Evolutionary conservation across 2,329 filamentous ascomycete genomes (phyloP).

Genomic region (Daldinia sp.): DNA sequence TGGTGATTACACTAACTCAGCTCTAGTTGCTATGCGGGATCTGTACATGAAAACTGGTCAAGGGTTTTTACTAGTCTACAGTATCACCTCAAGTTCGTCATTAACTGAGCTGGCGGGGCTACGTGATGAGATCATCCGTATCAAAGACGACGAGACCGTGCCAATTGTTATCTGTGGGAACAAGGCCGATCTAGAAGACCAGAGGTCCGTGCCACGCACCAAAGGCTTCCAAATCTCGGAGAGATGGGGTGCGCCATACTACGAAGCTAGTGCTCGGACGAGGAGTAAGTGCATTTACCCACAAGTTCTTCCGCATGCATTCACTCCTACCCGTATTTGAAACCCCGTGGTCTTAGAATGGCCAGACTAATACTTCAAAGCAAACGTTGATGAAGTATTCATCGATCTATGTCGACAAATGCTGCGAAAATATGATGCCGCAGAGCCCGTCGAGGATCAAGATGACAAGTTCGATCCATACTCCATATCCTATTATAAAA

Average conservation of each 20-base stretch:
- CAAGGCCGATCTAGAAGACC: conserved; percentile 89
- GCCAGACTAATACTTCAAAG: conserved; percentile 46
- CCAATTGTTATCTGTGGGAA: conserved; percentile 92
- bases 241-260: conserved; percentile 88
- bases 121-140: conserved; percentile 87
- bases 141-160: conserved; percentile 86
- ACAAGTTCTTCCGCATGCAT: conserved; percentile 8
- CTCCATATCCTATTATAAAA: conserved; percentile 46
- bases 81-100: conserved; percentile 86
- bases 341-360: not conserved
- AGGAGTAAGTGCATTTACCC: conserved; percentile 60
- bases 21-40: conserved; percentile 71
- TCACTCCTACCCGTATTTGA: conserved; percentile 4
- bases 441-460: conserved; percentile 50
- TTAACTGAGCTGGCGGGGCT: conserved; percentile 81
- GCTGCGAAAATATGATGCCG: conserved; percentile 73
- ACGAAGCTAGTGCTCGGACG: conserved; percentile 85
- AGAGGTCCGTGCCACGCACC: conserved; percentile 78
- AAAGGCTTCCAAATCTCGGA: conserved; percentile 87
- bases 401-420: conserved; percentile 85
- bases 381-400: conserved; percentile 92
- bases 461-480: conserved; percentile 54
- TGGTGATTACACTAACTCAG: conserved; percentile 38
- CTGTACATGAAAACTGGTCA: conserved; percentile 94
- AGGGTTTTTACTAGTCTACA: conserved; percentile 91